Evolutionary conservation across 1,284 basidiomycete genomes (phyloP), one percentile per base, ranked within the genome.

Genomic region (Rhodotorula sp.): DNA sequence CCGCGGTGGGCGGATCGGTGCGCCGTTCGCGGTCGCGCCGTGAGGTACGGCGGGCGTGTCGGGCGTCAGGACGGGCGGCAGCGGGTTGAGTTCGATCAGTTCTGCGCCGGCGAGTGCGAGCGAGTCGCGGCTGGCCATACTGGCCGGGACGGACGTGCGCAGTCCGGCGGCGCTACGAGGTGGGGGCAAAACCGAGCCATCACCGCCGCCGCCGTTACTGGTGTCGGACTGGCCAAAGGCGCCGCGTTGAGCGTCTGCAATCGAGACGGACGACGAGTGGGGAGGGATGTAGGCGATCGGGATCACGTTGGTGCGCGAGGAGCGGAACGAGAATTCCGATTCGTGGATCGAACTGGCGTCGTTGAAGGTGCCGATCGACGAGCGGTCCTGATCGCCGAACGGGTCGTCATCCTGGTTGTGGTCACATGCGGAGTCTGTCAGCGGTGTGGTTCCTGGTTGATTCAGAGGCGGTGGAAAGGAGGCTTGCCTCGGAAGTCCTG

Each of bases 251-350:
- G 67, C 72, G 60, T 78, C 77, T 12, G 71, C 74, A 60, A 77
- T 64, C 6, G 77, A 71, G 15, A 76, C 56, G 29, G 76, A 77
- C 30, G 70, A 71, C 10, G 76, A 73, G 62, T 78, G 78, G 3
- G 78, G 76, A 17, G 78, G 78, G 44, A 78, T 77, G 69, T 78
- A 78, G 58, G 78, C 78, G 66, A 78, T 78, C 14, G 78, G 77
- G 57, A 78, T 78, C 53, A 78, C 76, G 68, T 77, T 77, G 49
- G 77, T 78, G 58, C 74, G 76, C 1, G 77, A 78, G 24, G 77
- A 78, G 63, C 77, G 74, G 70, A 77, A 78, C 3, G 77, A 75
- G 63, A 69, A 75, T 45, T 76, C 72, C 15, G 74, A 76, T 29
- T 68, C 68, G 62, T 70, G 73, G 0, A 71, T 60, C 51, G 73